Conservation (phyloP, 2,329 filamentous ascomycete species). For the Ceratocystis diversiconidia region DNA sequence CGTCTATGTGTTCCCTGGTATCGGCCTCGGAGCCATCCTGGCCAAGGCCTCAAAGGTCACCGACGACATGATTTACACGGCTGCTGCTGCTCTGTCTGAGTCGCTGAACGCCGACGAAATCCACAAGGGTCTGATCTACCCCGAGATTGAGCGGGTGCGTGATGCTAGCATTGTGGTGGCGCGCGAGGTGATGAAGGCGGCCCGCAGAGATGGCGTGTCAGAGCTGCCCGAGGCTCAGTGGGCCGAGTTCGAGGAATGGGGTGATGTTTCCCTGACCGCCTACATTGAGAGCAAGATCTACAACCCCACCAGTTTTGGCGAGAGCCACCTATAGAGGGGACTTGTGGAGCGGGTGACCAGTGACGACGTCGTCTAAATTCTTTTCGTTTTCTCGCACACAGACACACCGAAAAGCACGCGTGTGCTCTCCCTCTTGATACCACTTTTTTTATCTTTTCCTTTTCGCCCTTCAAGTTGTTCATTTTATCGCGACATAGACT, state of each 20-base stretch:
- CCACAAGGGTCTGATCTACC: constrained; percentile 76
- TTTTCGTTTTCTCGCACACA: background rate
- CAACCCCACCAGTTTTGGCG: constrained; percentile 37
- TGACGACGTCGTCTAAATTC: background rate
- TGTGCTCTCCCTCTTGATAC: constrained; percentile 8
- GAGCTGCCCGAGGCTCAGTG: constrained; percentile 53
- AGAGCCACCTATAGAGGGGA: constrained; percentile 24
- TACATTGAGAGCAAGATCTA: constrained; percentile 49
- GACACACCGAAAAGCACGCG: background rate
- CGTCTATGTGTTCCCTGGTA: constrained; percentile 90
- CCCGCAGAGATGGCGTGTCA: constrained; percentile 67
- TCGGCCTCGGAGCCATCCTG: constrained; percentile 85
- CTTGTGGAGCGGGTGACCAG: constrained; percentile 21
- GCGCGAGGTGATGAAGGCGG: constrained; percentile 83
- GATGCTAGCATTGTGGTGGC: constrained; percentile 79
- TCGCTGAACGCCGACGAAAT: constrained; percentile 71
- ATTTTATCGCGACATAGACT: constrained; percentile 4
- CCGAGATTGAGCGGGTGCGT: constrained; percentile 76
- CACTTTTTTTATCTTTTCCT: constrained; percentile 9
- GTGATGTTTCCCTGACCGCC: constrained; percentile 44
- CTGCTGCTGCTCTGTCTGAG: constrained; percentile 65
- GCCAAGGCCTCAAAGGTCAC: constrained; percentile 77
- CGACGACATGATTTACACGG: constrained; percentile 93
- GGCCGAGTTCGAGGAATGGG: constrained; percentile 59
- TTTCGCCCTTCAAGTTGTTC: background rate